phyloP scores from a whole-genome alignment of 1,139 yeast genomes.

The Taiozyma sp. region DNA sequence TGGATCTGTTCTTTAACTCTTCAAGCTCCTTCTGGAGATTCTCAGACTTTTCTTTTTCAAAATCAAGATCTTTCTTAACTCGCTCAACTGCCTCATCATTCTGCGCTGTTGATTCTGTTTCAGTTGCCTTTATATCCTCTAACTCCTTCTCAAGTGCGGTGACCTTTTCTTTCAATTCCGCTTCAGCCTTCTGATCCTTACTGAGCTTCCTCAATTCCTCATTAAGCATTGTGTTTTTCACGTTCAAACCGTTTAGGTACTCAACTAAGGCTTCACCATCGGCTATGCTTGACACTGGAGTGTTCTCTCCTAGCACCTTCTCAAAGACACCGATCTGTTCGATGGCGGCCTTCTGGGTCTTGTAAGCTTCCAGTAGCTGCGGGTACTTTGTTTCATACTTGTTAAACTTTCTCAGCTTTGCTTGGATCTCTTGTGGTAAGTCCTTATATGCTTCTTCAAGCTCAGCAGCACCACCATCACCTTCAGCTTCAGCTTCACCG shows the following conservation, averaged over 20 bases:
- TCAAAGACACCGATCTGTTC: conserved; percentile 65
- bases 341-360: conserved; percentile 65
- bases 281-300: conserved; percentile 71
- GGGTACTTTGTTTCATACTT: conserved; percentile 93
- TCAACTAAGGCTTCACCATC: conserved; percentile 64
- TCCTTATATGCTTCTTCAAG: conserved; percentile 2
- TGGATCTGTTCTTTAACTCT: background rate
- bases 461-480: background rate
- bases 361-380: conserved; percentile 72
- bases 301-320: conserved; percentile 64
- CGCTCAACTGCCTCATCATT: conserved; percentile 5
- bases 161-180: conserved; percentile 13
- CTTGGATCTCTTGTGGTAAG: conserved; percentile 45
- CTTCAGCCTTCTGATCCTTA: conserved; percentile 16
- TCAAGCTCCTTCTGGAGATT: background rate
- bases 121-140: background rate
- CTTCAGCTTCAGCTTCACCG: conserved; percentile 8
- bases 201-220: conserved; percentile 34
- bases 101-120: background rate
- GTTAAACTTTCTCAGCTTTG: conserved; percentile 68
- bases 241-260: conserved; percentile 57
- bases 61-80: background rate
- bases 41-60: background rate
- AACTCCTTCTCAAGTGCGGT: conserved; percentile 4
- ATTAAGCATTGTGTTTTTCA: conserved; percentile 49